Evolutionary conservation across 1,284 basidiomycete genomes (phyloP).

Genomic region (Trametes versicolor): DNA sequence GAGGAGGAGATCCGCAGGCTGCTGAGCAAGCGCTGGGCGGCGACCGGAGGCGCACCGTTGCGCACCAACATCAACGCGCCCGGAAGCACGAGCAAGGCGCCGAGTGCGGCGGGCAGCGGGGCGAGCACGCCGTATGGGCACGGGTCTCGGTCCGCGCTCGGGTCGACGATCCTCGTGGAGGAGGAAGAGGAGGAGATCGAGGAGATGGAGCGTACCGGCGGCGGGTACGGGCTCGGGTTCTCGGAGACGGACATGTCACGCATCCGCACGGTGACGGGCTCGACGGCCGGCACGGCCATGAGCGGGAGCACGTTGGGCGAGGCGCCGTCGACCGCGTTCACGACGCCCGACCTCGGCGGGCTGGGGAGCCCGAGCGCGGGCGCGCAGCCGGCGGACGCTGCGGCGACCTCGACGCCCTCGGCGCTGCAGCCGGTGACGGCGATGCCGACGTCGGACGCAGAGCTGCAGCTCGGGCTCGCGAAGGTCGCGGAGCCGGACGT

Average conservation of each 20-base stretch:
- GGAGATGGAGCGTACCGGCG: conserved; percentile 56
- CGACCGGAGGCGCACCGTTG: conserved; percentile 61
- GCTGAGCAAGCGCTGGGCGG: conserved; percentile 75
- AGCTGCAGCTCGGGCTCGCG: conserved; percentile 76
- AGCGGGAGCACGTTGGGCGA: conserved; percentile 46
- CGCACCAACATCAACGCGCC: conserved; percentile 65
- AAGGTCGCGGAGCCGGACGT: conserved; percentile 85
- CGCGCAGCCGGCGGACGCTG: conserved; percentile 42
- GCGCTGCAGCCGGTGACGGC: conserved; percentile 75
- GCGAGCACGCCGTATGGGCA: conserved; percentile 70
- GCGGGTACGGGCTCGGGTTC: conserved; percentile 42
- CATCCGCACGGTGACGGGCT: conserved; percentile 57
- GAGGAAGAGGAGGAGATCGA: conserved; percentile 79
- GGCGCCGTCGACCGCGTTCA: conserved; percentile 64
- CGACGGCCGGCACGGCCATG: conserved; percentile 57
- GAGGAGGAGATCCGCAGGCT: conserved; percentile 81
- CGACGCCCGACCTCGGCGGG: conserved; percentile 66
- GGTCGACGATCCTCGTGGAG: conserved; percentile 69
- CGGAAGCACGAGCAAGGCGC: conserved; percentile 40
- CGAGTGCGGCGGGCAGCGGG: conserved; percentile 58
- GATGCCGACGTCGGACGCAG: conserved; percentile 72
- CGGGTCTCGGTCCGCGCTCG: conserved; percentile 60
- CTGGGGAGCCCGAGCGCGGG: conserved; percentile 40
- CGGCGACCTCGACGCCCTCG: conserved; percentile 49
- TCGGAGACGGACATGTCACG: conserved; percentile 48